Conservation (phyloP, 2,329 filamentous ascomycete genomes). For the Whalleya microplaca region DNA sequence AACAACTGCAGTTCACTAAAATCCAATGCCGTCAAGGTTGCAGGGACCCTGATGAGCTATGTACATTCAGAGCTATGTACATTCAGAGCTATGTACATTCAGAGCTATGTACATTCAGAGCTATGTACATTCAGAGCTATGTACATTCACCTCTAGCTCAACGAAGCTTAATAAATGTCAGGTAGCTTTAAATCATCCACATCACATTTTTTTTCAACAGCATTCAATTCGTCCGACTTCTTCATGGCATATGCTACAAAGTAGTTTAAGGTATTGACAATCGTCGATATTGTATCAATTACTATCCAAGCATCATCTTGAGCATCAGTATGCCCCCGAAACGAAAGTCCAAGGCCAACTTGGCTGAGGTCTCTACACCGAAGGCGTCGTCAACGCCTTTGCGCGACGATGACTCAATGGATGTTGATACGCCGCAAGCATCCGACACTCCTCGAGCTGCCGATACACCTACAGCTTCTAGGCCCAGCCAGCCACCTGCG, state of each 20-base stretch:
- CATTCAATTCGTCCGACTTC: neutral
- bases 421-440: constrained; percentile 58
- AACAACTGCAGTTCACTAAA: neutral
- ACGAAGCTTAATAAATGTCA: neutral
- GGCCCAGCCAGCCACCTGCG: constrained; percentile 42
- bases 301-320: neutral
- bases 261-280: neutral
- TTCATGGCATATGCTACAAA: neutral
- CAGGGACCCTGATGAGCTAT: too few species aligned
- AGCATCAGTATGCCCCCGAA: constrained; percentile 64
- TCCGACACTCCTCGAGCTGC: constrained; percentile 54
- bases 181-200: neutral
- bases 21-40: too few species aligned
- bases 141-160: neutral
- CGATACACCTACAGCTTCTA: constrained; percentile 39
- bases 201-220: neutral
- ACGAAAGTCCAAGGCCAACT: constrained; percentile 65
- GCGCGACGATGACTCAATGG: constrained; percentile 64
- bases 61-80: too few species aligned
- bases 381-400: constrained; percentile 49
- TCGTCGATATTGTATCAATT: neutral
- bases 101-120: neutral
- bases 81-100: too few species aligned
- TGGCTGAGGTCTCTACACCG: constrained; percentile 60
- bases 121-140: neutral